Conservation (phyloP, 2,329 filamentous ascomycete genomes). For the Grosmannia penicillata region DNA sequence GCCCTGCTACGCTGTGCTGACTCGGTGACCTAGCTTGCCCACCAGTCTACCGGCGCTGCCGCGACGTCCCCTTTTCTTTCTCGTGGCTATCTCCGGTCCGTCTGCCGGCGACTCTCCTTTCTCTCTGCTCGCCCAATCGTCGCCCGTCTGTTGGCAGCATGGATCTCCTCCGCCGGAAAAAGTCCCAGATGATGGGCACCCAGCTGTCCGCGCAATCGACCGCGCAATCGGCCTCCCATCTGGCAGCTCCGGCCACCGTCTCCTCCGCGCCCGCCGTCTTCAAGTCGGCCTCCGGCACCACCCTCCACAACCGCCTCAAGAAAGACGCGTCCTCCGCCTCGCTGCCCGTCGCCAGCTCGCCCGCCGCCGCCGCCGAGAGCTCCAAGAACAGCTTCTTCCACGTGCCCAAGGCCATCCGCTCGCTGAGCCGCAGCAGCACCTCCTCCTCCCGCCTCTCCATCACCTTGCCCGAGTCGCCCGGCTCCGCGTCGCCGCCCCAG, state of each 20-base stretch:
- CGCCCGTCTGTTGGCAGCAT: too few relatives aligned
- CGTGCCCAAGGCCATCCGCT: slow-evolving; percentile 11
- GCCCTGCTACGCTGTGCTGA: background rate
- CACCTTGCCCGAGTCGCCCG: slow-evolving; percentile 3
- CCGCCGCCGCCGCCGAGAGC: slow-evolving; percentile 13
- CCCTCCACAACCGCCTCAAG: slow-evolving; percentile 1
- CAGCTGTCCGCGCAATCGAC: too few relatives aligned
- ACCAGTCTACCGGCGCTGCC: too few relatives aligned
- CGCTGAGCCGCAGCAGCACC: slow-evolving; percentile 12
- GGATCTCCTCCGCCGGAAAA: too few relatives aligned
- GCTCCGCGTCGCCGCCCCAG: slow-evolving; percentile 3
- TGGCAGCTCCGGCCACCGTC: background rate
- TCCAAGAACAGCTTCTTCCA: slow-evolving; percentile 13
- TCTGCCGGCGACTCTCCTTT: too few relatives aligned
- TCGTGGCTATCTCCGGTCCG: too few relatives aligned
- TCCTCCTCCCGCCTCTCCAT: background rate
- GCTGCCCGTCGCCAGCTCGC: slow-evolving; percentile 8
- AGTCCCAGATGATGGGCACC: too few relatives aligned
- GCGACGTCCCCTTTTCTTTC: too few relatives aligned
- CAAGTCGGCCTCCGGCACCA: background rate
- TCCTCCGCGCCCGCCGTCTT: background rate
- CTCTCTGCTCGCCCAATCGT: too few relatives aligned
- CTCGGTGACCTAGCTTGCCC: too few relatives aligned
- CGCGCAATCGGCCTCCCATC: too few relatives aligned
- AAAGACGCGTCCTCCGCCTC: slow-evolving; percentile 5